A percentile compares a stretch with the other conserved stretches of the same genome.
These are phyloP conservation scores for Cutaneotrichosporon cavernicola DNA, from an alignment of 1,284 basidiomycete species.

Conservation along the genomic window DNA sequence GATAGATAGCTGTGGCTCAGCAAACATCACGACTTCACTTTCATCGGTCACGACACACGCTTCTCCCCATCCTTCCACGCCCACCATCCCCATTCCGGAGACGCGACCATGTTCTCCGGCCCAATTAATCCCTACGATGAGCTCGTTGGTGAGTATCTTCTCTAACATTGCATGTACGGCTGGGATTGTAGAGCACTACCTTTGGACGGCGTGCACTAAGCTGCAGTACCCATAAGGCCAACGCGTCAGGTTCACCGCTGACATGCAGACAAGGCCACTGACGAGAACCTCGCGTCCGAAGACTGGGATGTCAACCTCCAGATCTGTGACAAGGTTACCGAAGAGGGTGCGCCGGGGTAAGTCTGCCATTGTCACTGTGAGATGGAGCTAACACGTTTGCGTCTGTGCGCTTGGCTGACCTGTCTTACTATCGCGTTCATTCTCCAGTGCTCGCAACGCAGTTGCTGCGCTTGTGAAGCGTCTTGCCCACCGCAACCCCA, in stretches of 20 bases:
- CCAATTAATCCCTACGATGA: constrained; percentile 84
- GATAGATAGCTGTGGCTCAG: neutral
- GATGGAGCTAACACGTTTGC: constrained; percentile 5
- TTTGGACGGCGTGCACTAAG: constrained; percentile 9
- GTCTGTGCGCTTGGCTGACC: neutral
- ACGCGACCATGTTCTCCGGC: constrained; percentile 52
- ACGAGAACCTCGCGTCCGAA: constrained; percentile 89
- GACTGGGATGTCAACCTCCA: constrained; percentile 95
- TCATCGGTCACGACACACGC: neutral
- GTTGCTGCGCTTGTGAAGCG: constrained; percentile 84
- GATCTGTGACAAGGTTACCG: constrained; percentile 92
- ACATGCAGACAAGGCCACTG: constrained; percentile 80
- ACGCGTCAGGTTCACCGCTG: neutral
- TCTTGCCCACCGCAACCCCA: constrained; percentile 88
- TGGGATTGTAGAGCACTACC: neutral
- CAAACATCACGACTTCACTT: neutral
- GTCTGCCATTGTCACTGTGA: constrained; percentile 30
- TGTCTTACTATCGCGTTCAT: constrained; percentile 4
- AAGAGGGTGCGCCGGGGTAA: constrained; percentile 80
- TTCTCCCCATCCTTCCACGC: neutral
- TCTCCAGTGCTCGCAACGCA: constrained; percentile 75
- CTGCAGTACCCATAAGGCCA: neutral
- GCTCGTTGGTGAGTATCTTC: constrained; percentile 70
- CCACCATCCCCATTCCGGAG: neutral
- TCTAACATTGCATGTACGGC: neutral